Percentiles rank a stretch among this genome's conserved stretches.
phyloP scores from a whole-genome alignment of 2,329 filamentous ascomycete species.

The Paecilomyces niveus region DNA sequence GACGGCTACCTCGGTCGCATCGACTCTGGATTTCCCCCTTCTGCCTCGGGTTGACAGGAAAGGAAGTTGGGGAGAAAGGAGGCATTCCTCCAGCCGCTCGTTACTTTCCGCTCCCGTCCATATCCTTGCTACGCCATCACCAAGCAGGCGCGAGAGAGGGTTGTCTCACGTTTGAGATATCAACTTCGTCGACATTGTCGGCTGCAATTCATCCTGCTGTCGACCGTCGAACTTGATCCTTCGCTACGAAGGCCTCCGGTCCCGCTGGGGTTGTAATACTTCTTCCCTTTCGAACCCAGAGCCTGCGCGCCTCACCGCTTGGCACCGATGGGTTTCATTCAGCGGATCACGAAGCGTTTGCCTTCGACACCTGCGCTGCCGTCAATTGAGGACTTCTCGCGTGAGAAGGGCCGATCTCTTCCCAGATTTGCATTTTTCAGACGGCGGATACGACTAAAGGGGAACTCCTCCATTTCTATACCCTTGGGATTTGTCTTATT shows the following conservation, averaged over 20 bases:
- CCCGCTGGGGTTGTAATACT: conserved; percentile 8
- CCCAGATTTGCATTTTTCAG: conserved; percentile 71
- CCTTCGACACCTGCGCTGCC: conserved; percentile 40
- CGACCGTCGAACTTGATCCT: neutral
- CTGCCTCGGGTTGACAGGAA: conserved; percentile 19
- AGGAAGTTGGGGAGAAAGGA: conserved; percentile 31
- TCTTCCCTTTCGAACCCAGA: conserved; percentile 11
- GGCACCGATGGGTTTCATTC: conserved; percentile 46
- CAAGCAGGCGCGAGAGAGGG: neutral
- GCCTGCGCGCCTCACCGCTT: conserved; percentile 13
- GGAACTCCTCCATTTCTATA: conserved; percentile 87
- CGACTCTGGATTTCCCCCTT: conserved; percentile 21
- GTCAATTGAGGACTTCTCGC: conserved; percentile 38
- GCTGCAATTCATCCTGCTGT: neutral
- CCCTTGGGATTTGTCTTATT: conserved; percentile 87
- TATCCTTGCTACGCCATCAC: conserved; percentile 11
- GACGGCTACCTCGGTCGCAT: conserved; percentile 16
- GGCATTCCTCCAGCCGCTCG: conserved; percentile 37
- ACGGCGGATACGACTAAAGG: conserved; percentile 77
- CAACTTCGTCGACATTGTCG: neutral
- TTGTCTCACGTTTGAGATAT: neutral
- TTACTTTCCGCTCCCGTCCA: conserved; percentile 22
- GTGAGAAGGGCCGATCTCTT: conserved; percentile 34
- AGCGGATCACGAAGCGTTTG: conserved; percentile 46
- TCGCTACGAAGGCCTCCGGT: conserved; percentile 7